phyloP scores from a whole-genome alignment of 1,284 basidiomycete genomes.

The Athelia sp. region DNA sequence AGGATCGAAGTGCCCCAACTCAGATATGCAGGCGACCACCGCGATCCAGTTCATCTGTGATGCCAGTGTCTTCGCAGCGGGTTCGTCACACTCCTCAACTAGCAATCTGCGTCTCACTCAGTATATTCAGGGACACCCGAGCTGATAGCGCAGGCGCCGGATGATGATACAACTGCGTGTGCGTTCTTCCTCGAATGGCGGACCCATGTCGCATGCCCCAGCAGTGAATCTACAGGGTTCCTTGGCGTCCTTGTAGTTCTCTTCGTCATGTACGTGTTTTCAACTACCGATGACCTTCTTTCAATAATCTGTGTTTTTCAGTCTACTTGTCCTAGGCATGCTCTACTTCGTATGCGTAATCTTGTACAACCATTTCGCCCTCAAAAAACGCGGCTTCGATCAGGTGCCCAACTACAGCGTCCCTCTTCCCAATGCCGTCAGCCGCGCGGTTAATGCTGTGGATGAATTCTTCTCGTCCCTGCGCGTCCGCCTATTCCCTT shows the following conservation, averaged over 20 bases:
- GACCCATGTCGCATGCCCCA: constrained; percentile 69
- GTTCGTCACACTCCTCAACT: constrained; percentile 23
- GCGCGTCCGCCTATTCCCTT: no score
- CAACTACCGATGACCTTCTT: background rate
- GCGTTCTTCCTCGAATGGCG: constrained; percentile 71
- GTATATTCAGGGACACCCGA: constrained; percentile 40
- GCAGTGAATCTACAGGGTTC: constrained; percentile 44
- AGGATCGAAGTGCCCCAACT: constrained; percentile 54
- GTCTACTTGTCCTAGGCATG: constrained; percentile 48
- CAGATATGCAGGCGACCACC: constrained; percentile 48
- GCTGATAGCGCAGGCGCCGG: constrained; percentile 57
- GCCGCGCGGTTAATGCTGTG: background rate
- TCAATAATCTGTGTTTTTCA: constrained; percentile 20
- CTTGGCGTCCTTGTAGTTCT: constrained; percentile 48
- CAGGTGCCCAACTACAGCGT: constrained; percentile 44
- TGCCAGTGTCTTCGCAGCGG: constrained; percentile 39
- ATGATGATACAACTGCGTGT: constrained; percentile 55
- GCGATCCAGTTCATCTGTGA: constrained; percentile 71
- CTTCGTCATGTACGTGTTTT: constrained; percentile 41
- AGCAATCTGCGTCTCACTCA: background rate
- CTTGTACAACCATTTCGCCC: constrained; percentile 66
- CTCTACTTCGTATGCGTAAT: constrained; percentile 56
- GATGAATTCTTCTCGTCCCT: background rate
- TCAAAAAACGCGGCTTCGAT: constrained; percentile 55
- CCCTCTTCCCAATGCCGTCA: background rate